Evolutionary conservation across 2,329 filamentous ascomycete species (phyloP).

Genomic region (Xylaria sp.): DNA sequence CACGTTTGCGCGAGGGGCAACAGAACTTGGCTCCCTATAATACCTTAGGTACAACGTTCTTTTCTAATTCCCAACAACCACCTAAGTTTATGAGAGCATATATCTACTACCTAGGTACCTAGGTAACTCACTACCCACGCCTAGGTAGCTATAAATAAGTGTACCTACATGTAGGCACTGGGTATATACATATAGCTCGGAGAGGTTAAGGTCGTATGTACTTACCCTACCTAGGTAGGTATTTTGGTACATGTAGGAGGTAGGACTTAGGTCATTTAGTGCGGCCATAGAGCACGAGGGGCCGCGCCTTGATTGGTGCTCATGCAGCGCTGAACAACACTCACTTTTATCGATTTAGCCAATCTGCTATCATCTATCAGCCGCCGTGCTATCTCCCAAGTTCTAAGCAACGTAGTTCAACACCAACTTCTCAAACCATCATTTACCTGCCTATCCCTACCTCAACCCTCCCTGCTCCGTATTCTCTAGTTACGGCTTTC

Average conservation of each 20-base stretch:
- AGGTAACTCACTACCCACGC: too few species aligned
- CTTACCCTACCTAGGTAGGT: neutral
- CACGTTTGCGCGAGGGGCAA: conserved; percentile 2
- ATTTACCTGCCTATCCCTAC: neutral
- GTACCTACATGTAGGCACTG: too few species aligned
- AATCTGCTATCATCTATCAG: conserved; percentile 30
- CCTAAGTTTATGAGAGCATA: too few species aligned
- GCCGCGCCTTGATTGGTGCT: conserved; percentile 7
- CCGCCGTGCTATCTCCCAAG: conserved; percentile 11
- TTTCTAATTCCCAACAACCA: too few species aligned
- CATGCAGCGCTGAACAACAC: neutral
- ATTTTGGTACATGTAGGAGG: neutral
- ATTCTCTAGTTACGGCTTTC: too few species aligned
- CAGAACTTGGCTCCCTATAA: neutral
- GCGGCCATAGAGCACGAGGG: neutral
- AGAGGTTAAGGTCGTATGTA: too few species aligned
- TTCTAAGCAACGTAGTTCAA: conserved; percentile 15
- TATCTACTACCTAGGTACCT: neutral
- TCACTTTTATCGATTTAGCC: conserved; percentile 30
- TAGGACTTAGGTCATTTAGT: neutral
- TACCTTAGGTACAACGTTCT: too few species aligned
- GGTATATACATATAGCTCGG: too few species aligned
- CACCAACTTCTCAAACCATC: conserved; percentile 15
- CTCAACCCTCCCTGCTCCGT: neutral
- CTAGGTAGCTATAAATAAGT: too few species aligned